phyloP scores from a whole-genome alignment of 164 flowering plant species.

The Cinnamomum chago region DNA sequence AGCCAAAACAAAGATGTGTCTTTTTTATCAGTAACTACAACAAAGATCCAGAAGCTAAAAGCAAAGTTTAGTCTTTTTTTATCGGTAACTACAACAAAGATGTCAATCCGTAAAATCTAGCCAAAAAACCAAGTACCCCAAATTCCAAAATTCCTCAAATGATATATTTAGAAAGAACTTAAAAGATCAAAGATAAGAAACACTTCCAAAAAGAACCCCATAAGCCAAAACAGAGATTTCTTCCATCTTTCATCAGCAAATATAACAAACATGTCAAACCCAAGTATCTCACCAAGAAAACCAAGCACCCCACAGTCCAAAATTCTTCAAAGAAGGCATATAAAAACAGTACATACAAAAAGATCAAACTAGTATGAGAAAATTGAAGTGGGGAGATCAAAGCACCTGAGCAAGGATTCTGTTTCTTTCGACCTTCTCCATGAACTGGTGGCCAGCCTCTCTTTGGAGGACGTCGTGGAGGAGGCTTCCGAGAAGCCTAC shows the following conservation, averaged over 20 bases:
- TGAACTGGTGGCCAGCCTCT: constrained; percentile 50
- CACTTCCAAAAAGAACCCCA: not conserved
- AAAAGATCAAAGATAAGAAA: not conserved
- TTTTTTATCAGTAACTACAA: too few species aligned
- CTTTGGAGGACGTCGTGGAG: constrained; percentile 71
- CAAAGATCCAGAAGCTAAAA: too few species aligned
- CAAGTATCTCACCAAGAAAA: not conserved
- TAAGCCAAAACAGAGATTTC: not conserved
- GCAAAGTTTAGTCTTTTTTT: too few species aligned
- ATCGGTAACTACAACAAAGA: too few species aligned
- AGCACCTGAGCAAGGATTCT: constrained; percentile 70
- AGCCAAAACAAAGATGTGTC: too few species aligned
- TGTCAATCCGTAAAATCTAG: not conserved
- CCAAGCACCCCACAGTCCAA: not conserved
- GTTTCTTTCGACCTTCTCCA: constrained; percentile 60
- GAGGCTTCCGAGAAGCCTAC: constrained; percentile 59
- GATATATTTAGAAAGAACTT: not conserved
- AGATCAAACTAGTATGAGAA: not conserved
- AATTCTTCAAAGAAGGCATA: not conserved
- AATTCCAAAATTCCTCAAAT: not conserved
- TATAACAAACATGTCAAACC: too few species aligned
- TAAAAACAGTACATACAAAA: not conserved
- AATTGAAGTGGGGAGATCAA: not conserved
- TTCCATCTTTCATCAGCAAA: too few species aligned
- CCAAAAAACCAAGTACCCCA: not conserved